Percentiles rank a stretch among this genome's conserved stretches.
These are phyloP conservation scores for Claviceps cyperi DNA, from an alignment of 2,329 filamentous ascomycete species.

Conservation along the genomic window DNA sequence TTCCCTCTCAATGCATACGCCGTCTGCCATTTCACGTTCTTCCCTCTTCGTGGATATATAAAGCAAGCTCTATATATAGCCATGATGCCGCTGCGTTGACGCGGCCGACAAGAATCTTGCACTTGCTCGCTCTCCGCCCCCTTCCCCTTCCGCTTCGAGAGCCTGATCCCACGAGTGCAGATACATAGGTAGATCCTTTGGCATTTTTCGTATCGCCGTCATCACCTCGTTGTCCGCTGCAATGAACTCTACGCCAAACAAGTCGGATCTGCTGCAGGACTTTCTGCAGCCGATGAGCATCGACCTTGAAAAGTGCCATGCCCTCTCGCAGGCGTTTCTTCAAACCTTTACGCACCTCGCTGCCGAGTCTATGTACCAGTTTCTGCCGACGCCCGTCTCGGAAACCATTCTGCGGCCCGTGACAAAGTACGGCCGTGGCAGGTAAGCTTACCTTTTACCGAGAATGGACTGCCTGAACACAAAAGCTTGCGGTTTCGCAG, in stretches of 20 bases:
- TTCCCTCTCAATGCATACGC: neutral
- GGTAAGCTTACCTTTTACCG: slow-evolving; percentile 26
- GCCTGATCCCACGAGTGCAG: neutral
- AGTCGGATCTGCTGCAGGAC: slow-evolving; percentile 16
- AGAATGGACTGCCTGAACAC: too few species aligned
- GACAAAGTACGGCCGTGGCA: slow-evolving; percentile 26
- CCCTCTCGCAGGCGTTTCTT: slow-evolving; percentile 33
- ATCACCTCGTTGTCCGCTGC: slow-evolving; percentile 8
- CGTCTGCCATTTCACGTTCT: neutral
- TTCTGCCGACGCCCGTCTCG: slow-evolving; percentile 46
- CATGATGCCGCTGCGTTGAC: neutral
- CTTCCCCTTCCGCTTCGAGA: neutral
- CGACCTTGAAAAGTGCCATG: slow-evolving; percentile 28
- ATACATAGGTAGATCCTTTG: neutral
- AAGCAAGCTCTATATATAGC: neutral
- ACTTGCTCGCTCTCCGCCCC: neutral
- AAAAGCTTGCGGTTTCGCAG: too few species aligned
- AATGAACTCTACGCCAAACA: slow-evolving; percentile 4
- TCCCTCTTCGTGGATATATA: neutral
- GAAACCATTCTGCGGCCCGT: slow-evolving; percentile 40
- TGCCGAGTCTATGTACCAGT: slow-evolving; percentile 38
- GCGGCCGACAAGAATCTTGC: neutral
- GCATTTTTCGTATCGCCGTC: neutral
- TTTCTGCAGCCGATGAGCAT: slow-evolving; percentile 39
- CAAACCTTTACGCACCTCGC: slow-evolving; percentile 35